Evolutionary conservation across 1,284 basidiomycete species (phyloP).

Genomic region (Tausonia pullulans): DNA sequence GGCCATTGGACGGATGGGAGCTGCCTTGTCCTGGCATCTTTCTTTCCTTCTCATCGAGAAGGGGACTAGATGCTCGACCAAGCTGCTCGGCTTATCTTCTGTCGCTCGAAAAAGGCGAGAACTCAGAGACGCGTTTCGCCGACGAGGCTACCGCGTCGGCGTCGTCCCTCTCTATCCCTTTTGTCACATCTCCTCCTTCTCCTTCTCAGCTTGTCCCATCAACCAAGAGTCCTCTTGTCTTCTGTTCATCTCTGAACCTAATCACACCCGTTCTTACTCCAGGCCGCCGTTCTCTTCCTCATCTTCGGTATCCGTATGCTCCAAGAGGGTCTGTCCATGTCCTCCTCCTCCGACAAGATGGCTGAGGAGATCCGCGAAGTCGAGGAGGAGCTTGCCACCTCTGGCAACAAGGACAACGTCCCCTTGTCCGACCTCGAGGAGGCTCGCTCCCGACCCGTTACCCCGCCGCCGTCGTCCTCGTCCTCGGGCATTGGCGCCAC

Average conservation of each 20-base stretch:
- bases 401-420: not conserved
- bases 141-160: no score
- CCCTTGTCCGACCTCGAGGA: constrained; percentile 15
- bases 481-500: not conserved
- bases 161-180: not conserved
- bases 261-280: not conserved
- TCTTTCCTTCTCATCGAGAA: not conserved
- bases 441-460: constrained; percentile 4
- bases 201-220: no score
- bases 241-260: no score
- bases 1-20: no score
- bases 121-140: no score
- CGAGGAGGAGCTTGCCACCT: constrained; percentile 59
- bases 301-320: constrained; percentile 79
- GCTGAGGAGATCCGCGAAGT: constrained; percentile 86
- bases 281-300: constrained; percentile 70
- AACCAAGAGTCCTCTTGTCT: no score
- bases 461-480: constrained; percentile 1
- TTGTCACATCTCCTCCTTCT: not conserved
- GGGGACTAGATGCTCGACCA: no score
- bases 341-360: constrained; percentile 53
- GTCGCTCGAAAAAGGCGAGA: no score
- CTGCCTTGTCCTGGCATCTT: not conserved
- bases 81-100: no score
- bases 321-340: constrained; percentile 66